Evolutionary conservation across 495 filamentous ascomycete species (phyloP).

Genomic region (Penicillium waksmanii): DNA sequence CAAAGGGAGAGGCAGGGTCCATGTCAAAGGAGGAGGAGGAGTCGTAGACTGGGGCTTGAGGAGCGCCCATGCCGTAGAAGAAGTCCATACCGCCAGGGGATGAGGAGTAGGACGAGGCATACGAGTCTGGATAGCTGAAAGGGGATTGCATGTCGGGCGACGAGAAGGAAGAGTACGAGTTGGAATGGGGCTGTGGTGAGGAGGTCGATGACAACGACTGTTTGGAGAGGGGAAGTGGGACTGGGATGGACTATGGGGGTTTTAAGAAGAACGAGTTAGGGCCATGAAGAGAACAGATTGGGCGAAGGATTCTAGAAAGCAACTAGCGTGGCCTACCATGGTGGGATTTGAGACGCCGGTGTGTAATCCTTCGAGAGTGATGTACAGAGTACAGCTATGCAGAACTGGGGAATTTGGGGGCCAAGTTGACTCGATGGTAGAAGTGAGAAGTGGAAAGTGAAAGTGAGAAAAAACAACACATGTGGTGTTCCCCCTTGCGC

Average conservation of each 20-base stretch:
- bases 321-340: conserved; percentile 26
- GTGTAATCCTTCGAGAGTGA: conserved; percentile 19
- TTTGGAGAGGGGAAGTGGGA: conserved; percentile 10
- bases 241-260: conserved; percentile 5
- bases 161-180: conserved; percentile 10
- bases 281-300: not conserved
- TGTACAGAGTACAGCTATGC: conserved; percentile 1
- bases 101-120: conserved; percentile 32
- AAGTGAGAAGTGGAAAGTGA: not conserved
- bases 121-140: conserved; percentile 32
- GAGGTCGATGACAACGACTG: not conserved
- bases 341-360: conserved; percentile 25
- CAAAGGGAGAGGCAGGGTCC: conserved; percentile 23
- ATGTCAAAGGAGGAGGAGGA: conserved; percentile 23
- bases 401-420: conserved; percentile 4
- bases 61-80: conserved; percentile 24
- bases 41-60: conserved; percentile 28
- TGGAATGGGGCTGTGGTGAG: not conserved
- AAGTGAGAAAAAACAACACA: not conserved
- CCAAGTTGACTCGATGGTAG: not conserved
- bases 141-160: conserved; percentile 31
- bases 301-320: conserved; percentile 10
- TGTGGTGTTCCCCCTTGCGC: conserved; percentile 2
- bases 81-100: conserved; percentile 35
- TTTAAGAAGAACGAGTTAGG: conserved; percentile 4